Base-by-base conservation (phyloP, 495 filamentous ascomycete genomes). In the Sabuloglossum arenarium region DNA sequence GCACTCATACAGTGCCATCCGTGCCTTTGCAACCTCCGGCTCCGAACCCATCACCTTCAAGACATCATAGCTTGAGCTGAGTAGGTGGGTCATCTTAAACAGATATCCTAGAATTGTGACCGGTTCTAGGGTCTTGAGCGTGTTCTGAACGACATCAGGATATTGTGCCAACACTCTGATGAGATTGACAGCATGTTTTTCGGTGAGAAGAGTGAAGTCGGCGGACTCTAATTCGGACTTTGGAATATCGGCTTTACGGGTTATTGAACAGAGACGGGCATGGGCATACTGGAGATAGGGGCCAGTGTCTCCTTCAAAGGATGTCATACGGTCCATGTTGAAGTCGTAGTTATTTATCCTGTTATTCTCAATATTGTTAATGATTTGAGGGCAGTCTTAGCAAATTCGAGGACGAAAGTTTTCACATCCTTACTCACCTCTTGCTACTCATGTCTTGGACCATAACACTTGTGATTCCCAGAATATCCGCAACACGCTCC, bases 51-150 rank as follows among this genome's bases (percentile, higher is more conserved):
- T 75, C 25, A 94, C 82, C 64, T 84, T 76, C 31, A 94, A 74
- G 4, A 85, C 76, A 61, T 88, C 86, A 65, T 91, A 94, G 65
- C 81, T 84, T 37, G 80, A 85, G 71, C 84, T 89, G 55, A 94
- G 68, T 53, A 79, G 73, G 65, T 91, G 87, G 0, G 85, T 93
- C 82, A 94, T 83, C 69, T 80, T 82, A 73, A 90, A 90, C 46
- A 94, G 77, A 69, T 91, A 94, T 11, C 79, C 80, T 31, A 94
- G 70, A 52, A 93, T 55, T 4, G 79, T 80, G 9, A 76, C 75
- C 6, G 80, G 81, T 64, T 84, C 80, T 6, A 79, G 71, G 0
- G 79, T 81, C 63, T 76, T 78, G 24, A 82, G 69, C 0, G 79
- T 80, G 57, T 80, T 80, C 60, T 76, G 69, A 19, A 80, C 68